Conservation (phyloP, 768 basidiomycete species). For the Leccinellum rugosiceps region DNA sequence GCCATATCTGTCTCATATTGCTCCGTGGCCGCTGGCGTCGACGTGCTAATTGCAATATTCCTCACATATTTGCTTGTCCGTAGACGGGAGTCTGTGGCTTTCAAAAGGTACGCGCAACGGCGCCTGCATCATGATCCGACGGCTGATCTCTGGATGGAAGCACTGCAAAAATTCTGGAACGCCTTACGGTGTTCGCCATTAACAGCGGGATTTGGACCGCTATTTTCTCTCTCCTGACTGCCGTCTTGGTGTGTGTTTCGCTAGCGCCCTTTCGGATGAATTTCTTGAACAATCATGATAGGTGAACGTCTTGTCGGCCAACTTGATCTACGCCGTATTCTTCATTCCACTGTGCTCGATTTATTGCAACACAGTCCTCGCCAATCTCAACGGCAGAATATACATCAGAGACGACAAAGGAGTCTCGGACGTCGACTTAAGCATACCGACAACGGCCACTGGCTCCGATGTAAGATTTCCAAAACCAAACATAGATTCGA, state of each 20-base stretch:
- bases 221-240: background rate
- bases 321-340: background rate
- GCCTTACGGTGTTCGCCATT: background rate
- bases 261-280: background rate
- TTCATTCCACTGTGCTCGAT: background rate
- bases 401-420: background rate
- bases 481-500: background rate
- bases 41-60: background rate
- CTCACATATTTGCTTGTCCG: background rate
- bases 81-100: background rate
- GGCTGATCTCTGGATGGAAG: background rate
- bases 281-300: background rate
- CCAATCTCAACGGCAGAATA: background rate
- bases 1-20: constrained; percentile 1
- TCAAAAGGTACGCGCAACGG: background rate
- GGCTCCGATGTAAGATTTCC: background rate
- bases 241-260: background rate
- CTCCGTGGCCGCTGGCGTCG: background rate
- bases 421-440: background rate
- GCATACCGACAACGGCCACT: background rate
- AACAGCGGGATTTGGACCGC: constrained; percentile 5
- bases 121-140: background rate
- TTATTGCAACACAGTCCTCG: background rate
- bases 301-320: background rate
- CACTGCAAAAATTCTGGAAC: background rate